These are phyloP conservation scores for Leccinum subtestaceum DNA, from an alignment of 768 basidiomycete genomes.

Conservation along the genomic window DNA sequence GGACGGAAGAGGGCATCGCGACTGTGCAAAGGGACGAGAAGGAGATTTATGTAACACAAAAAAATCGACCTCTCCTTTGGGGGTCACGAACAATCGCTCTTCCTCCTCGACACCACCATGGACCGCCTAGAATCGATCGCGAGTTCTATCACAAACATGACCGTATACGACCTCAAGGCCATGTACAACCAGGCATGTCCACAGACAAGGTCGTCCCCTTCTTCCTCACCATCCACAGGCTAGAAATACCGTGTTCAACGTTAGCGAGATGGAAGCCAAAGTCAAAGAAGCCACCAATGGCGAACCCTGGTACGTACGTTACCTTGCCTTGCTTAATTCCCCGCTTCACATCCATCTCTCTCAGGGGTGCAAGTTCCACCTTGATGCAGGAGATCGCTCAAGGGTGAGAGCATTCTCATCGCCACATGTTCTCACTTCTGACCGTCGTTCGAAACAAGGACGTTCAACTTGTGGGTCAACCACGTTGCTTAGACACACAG, in stretches of 20 bases:
- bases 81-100: slow-evolving; percentile 20
- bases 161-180: slow-evolving; percentile 90
- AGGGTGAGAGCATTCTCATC: slow-evolving; percentile 57
- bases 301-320: slow-evolving; percentile 86
- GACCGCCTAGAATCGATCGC: slow-evolving; percentile 77
- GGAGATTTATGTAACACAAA: not conserved
- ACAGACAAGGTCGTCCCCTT: not conserved
- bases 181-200: slow-evolving; percentile 84
- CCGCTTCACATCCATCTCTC: slow-evolving; percentile 5
- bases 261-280: slow-evolving; percentile 96
- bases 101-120: slow-evolving; percentile 45
- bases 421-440: not conserved
- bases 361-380: slow-evolving; percentile 95
- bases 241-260: slow-evolving; percentile 93
- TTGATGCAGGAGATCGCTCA: slow-evolving; percentile 98
- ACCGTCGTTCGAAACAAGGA: slow-evolving; percentile 48
- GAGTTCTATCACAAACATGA: slow-evolving; percentile 73
- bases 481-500: not conserved
- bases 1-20: slow-evolving; percentile 26
- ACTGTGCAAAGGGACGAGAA: not conserved
- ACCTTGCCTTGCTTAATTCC: not conserved
- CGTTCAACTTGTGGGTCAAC: slow-evolving; percentile 88
- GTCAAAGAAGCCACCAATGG: slow-evolving; percentile 97
- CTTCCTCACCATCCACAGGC: slow-evolving; percentile 50
- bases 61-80: slow-evolving; percentile 22